These are phyloP conservation scores for Claviceps sp. DNA, from an alignment of 2,329 filamentous ascomycete species.

Conservation along the genomic window DNA sequence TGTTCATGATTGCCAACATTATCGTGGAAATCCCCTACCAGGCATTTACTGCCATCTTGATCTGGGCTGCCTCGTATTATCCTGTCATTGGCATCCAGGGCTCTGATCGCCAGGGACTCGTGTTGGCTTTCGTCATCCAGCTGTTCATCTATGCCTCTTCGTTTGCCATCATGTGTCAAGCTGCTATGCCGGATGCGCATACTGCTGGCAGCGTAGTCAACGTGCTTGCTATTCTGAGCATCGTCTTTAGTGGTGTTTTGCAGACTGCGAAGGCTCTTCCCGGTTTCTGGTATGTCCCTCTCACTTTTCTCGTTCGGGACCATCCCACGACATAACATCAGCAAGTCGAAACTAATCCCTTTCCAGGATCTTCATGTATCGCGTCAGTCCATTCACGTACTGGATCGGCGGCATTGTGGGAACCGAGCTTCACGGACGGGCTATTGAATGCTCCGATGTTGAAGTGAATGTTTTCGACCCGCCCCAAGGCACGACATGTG, in stretches of 20 bases:
- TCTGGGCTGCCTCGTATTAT: slow-evolving; percentile 57
- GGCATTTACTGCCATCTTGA: slow-evolving; percentile 46
- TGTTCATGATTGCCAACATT: slow-evolving; percentile 59
- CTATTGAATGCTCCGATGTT: slow-evolving; percentile 34
- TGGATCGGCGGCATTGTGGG: slow-evolving; percentile 54
- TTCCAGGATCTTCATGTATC: slow-evolving; percentile 54
- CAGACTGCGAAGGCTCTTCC: slow-evolving; percentile 45
- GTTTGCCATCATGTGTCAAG: slow-evolving; percentile 58
- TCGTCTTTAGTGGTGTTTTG: slow-evolving; percentile 52
- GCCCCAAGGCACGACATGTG: slow-evolving; percentile 48
- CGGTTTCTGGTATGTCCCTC: slow-evolving; percentile 40
- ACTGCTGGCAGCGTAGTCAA: slow-evolving; percentile 52
- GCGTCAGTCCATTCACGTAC: slow-evolving; percentile 53
- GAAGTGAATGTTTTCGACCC: slow-evolving; percentile 55
- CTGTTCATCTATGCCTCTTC: slow-evolving; percentile 60
- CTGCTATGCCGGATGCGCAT: slow-evolving; percentile 53
- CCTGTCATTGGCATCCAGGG: slow-evolving; percentile 37
- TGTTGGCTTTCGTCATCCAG: slow-evolving; percentile 50
- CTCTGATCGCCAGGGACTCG: slow-evolving; percentile 46
- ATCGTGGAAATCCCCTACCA: slow-evolving; percentile 63
- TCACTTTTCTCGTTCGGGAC: background rate
- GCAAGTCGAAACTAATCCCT: background rate
- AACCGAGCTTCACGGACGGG: slow-evolving; percentile 45
- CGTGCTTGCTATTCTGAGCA: slow-evolving; percentile 42
- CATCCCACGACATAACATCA: background rate